Evolutionary conservation across 257 asterid genomes (phyloP).

Genomic region (Solanum habrochaites): DNA sequence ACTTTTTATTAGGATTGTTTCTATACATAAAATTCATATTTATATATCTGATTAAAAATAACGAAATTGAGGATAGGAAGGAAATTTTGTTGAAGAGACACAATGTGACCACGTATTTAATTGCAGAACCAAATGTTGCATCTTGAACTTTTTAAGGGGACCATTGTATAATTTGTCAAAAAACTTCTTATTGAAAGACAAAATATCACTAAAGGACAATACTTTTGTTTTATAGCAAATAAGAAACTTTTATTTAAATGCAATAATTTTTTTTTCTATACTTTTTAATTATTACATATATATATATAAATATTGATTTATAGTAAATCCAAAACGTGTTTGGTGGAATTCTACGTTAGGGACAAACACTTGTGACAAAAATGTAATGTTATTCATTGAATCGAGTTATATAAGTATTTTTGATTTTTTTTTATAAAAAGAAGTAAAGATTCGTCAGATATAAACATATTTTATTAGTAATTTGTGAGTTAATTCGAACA

Average conservation of each 20-base stretch:
- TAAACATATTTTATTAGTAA: no score
- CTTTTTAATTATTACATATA: not conserved
- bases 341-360: not conserved
- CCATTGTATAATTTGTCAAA: not conserved
- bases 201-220: not conserved
- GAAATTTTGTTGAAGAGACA: not conserved
- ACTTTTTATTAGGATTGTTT: not conserved
- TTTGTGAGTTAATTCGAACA: not conserved
- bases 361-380: not conserved
- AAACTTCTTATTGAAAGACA: not conserved
- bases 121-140: not conserved
- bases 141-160: not conserved
- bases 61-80: not conserved
- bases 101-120: not conserved
- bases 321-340: not conserved
- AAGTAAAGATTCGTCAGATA: no score
- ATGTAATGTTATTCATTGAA: not conserved
- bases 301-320: not conserved
- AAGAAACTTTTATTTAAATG: not conserved
- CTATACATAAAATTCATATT: not conserved
- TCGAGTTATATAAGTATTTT: not conserved
- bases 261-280: no score
- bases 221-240: not conserved
- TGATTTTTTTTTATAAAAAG: rapidly evolving
- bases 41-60: not conserved